Conservation (phyloP, 768 basidiomycete species). For the Sutorius australiensis region DNA sequence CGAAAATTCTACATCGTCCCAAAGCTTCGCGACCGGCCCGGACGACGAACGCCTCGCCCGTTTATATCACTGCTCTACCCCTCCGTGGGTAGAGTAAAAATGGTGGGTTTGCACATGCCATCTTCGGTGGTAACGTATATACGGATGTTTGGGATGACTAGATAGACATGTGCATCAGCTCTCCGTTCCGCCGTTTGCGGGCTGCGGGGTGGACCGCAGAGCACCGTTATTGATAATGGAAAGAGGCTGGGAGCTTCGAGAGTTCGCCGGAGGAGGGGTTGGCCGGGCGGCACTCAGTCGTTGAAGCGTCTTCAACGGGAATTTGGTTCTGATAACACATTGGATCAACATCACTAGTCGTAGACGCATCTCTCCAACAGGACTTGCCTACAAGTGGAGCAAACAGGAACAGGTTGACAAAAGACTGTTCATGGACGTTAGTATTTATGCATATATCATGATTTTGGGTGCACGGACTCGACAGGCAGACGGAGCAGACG, state of each 20-base stretch:
- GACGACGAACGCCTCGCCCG: conserved; percentile 32
- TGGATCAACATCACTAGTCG: background rate
- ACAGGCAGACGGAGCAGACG: conserved; percentile 97
- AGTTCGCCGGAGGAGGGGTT: conserved; percentile 28
- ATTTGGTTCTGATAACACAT: conserved; percentile 67
- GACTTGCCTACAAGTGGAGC: conserved; percentile 86
- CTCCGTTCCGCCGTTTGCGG: conserved; percentile 19
- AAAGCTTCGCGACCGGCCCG: conserved; percentile 2
- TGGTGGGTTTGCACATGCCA: background rate
- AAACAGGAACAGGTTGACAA: conserved; percentile 90
- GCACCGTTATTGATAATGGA: conserved; percentile 33
- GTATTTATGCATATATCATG: background rate
- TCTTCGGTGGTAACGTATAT: background rate
- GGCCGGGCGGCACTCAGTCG: conserved; percentile 66
- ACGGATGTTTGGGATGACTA: background rate
- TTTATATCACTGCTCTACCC: conserved; percentile 58
- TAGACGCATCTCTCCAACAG: background rate
- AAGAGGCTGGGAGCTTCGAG: conserved; percentile 31
- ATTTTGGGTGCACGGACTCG: conserved; percentile 56
- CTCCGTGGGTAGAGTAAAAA: conserved; percentile 22
- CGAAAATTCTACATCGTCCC: conserved; percentile 32
- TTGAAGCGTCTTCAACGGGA: conserved; percentile 89
- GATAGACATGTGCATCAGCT: conserved; percentile 3
- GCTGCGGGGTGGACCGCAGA: conserved; percentile 15
- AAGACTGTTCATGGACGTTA: conserved; percentile 58